phyloP scores from a whole-genome alignment of 2,329 filamentous ascomycete species.

The Sarocladium oryzae region DNA sequence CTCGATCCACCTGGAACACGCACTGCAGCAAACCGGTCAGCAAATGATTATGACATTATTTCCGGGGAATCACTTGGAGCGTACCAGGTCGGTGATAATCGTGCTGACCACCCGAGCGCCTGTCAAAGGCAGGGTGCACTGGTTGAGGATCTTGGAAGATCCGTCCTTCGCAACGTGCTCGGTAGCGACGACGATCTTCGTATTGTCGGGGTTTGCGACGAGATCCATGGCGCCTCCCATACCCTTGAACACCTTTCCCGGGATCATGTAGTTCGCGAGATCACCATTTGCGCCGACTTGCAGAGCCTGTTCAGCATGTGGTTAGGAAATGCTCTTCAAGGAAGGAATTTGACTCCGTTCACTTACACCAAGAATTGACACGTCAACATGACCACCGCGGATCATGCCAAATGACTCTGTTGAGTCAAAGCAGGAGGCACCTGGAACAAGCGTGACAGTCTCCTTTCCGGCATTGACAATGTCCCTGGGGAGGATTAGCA shows the following conservation, averaged over 20 bases:
- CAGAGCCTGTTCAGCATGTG: conserved; percentile 41
- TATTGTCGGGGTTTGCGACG: conserved; percentile 63
- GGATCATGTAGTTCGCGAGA: conserved; percentile 85
- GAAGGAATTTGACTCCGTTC: too few species aligned
- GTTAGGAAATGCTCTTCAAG: not conserved
- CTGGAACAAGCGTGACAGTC: conserved; percentile 72
- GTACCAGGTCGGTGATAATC: conserved; percentile 66
- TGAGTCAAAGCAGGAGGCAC: conserved; percentile 71
- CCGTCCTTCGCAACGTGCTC: conserved; percentile 66
- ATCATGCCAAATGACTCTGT: conserved; percentile 86
- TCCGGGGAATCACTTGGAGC: conserved; percentile 22
- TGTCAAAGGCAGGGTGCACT: conserved; percentile 58
- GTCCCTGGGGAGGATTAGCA: conserved; percentile 33
- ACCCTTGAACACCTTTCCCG: conserved; percentile 80
- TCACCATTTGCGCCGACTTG: conserved; percentile 76
- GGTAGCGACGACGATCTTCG: conserved; percentile 66
- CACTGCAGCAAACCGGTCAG: conserved; percentile 36
- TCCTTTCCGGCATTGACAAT: conserved; percentile 86
- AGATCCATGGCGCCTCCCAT: conserved; percentile 78
- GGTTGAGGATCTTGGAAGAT: conserved; percentile 57
- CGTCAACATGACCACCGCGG: conserved; percentile 73
- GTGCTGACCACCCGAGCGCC: conserved; percentile 62
- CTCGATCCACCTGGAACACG: conserved; percentile 63
- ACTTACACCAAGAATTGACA: conserved; percentile 67
- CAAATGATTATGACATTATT: not conserved